Evolutionary conservation across 1,284 basidiomycete species (phyloP).

Genomic region (Cryptococcus maquisensis): DNA sequence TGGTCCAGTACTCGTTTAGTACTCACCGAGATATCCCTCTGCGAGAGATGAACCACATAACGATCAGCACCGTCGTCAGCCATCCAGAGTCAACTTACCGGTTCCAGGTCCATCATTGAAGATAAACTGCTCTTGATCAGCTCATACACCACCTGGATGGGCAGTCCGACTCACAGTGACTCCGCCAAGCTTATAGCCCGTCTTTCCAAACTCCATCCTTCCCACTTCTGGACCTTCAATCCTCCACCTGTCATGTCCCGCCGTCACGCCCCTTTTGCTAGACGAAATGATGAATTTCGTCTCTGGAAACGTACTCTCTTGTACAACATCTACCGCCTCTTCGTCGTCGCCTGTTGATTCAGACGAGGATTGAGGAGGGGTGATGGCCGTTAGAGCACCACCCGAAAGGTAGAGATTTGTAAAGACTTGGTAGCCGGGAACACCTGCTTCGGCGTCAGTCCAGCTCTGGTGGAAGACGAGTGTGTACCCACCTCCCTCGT

Average conservation of each 20-base stretch:
- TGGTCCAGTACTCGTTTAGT: not conserved
- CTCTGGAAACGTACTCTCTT: constrained; percentile 7
- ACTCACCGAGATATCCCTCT: constrained; percentile 25
- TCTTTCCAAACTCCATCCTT: constrained; percentile 25
- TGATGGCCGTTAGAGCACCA: constrained; percentile 18
- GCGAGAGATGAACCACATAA: not conserved
- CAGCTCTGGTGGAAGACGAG: not conserved
- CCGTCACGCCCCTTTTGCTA: constrained; percentile 16
- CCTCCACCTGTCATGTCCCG: constrained; percentile 31
- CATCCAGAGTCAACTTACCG: constrained; percentile 11
- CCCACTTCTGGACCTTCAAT: constrained; percentile 20
- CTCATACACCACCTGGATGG: not conserved
- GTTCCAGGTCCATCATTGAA: constrained; percentile 41
- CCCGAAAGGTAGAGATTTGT: constrained; percentile 34
- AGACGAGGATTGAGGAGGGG: not conserved
- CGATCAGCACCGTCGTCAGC: not conserved
- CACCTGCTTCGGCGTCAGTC: constrained; percentile 12
- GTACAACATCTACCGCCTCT: constrained; percentile 11
- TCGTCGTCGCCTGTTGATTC: not conserved
- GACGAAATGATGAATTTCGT: constrained; percentile 8
- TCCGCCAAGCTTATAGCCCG: constrained; percentile 27
- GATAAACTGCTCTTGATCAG: constrained; percentile 25
- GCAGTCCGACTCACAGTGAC: constrained; percentile 29
- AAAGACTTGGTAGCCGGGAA: constrained; percentile 34
- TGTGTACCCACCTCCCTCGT: constrained; percentile 29